Percentiles rank a stretch among this genome's conserved stretches.
Evolutionary conservation across 2,329 filamentous ascomycete genomes (phyloP).

Genomic region (Tolypocladium capitatum): DNA sequence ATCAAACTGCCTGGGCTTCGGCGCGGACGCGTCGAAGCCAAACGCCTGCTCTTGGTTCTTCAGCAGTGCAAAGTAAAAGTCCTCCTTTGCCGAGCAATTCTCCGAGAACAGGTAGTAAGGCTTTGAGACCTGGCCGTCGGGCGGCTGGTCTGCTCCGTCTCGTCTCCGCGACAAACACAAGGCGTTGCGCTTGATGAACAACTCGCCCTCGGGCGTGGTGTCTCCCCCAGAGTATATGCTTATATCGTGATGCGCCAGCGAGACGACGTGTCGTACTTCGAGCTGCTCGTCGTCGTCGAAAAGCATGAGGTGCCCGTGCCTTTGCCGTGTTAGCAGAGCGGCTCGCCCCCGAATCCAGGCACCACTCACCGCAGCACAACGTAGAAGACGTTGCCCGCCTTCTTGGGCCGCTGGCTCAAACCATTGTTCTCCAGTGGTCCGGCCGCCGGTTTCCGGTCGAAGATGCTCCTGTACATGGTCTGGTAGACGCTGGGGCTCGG

Average conservation of each 20-base stretch:
- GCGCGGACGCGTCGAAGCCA: slow-evolving; percentile 39
- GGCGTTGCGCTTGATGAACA: slow-evolving; percentile 92
- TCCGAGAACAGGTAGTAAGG: slow-evolving; percentile 93
- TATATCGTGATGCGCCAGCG: slow-evolving; percentile 74
- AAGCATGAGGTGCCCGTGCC: slow-evolving; percentile 91
- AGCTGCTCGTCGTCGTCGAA: slow-evolving; percentile 93
- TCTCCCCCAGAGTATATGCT: slow-evolving; percentile 73
- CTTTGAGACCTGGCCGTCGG: slow-evolving; percentile 49
- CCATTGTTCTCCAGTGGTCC: slow-evolving; percentile 34
- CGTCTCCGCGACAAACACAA: slow-evolving; percentile 62
- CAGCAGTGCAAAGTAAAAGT: slow-evolving; percentile 91
- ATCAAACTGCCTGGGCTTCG: slow-evolving; percentile 64
- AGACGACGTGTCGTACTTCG: slow-evolving; percentile 92
- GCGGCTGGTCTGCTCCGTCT: slow-evolving; percentile 37
- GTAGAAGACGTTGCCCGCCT: slow-evolving; percentile 80
- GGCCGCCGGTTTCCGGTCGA: slow-evolving; percentile 56
- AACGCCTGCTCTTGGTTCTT: slow-evolving; percentile 65
- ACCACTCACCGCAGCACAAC: slow-evolving; percentile 64
- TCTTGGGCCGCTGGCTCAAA: slow-evolving; percentile 42
- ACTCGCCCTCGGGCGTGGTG: slow-evolving; percentile 72
- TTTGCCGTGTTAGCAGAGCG: slow-evolving; percentile 18
- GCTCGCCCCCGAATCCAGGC: neutral
- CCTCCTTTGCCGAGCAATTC: slow-evolving; percentile 91
- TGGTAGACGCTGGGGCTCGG: slow-evolving; percentile 94
- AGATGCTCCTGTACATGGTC: slow-evolving; percentile 93